phyloP scores from a whole-genome alignment of 1,139 yeast species.

The Suhomyces terraborum region DNA sequence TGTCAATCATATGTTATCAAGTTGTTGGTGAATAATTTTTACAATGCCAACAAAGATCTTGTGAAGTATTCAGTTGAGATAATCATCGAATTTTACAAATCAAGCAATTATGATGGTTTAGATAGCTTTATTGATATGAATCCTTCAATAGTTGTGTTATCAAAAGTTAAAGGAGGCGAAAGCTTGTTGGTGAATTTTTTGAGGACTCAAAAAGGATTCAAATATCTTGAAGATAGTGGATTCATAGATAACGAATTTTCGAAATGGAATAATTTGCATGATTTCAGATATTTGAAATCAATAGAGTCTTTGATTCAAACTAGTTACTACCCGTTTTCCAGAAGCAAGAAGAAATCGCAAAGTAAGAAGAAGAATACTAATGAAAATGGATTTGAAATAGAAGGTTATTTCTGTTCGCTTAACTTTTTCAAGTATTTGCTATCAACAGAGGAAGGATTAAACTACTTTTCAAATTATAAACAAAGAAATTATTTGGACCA shows the following conservation, averaged over 20 bases:
- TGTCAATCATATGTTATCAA: conserved; percentile 45
- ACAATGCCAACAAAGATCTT: conserved; percentile 63
- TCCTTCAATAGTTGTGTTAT: conserved; percentile 37
- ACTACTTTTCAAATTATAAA: conserved; percentile 31
- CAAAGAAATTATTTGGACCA: conserved; percentile 31
- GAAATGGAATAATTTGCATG: conserved; percentile 30
- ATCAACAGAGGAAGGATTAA: conserved; percentile 78
- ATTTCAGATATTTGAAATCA: conserved; percentile 26
- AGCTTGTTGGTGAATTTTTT: conserved; percentile 33
- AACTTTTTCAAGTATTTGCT: conserved; percentile 82
- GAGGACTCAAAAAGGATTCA: conserved; percentile 37
- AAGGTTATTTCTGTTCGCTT: conserved; percentile 6
- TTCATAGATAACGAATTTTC: conserved; percentile 35
- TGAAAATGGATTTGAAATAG: background rate
- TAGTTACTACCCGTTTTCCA: conserved; percentile 30
- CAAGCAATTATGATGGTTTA: conserved; percentile 18
- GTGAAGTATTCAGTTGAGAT: conserved; percentile 32
- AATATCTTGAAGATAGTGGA: conserved; percentile 36
- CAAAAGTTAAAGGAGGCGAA: conserved; percentile 28
- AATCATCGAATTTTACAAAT: conserved; percentile 16
- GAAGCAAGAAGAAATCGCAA: background rate
- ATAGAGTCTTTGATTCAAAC: conserved; percentile 27
- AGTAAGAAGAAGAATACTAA: background rate
- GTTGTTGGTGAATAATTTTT: conserved; percentile 65
- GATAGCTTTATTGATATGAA: conserved; percentile 31